These are phyloP conservation scores for Rhizoclosmatium sp. DNA, from an alignment of 192 early-diverging fungal genomes.

Conservation along the genomic window DNA sequence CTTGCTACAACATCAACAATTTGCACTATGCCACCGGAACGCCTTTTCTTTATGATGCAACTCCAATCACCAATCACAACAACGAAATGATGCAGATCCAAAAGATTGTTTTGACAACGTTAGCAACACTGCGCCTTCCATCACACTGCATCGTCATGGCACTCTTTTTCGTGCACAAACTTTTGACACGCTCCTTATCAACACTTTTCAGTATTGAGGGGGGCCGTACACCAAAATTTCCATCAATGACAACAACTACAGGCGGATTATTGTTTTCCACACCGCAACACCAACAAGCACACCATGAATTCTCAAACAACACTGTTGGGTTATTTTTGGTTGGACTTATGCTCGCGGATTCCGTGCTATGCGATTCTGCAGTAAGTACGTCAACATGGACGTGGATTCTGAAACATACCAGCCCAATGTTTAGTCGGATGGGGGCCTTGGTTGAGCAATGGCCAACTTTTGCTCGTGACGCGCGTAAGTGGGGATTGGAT, in stretches of 20 bases:
- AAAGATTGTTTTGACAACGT: conserved; percentile 21
- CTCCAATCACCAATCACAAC: neutral
- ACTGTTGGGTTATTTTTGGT: conserved; percentile 3
- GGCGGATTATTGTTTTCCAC: neutral
- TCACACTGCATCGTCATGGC: conserved; percentile 23
- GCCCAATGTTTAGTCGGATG: neutral
- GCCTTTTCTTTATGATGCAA: neutral
- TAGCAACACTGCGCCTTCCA: conserved; percentile 13
- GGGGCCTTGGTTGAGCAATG: neutral
- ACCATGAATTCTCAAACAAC: neutral
- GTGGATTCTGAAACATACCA: conserved; percentile 8
- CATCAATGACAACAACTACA: neutral
- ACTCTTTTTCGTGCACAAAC: conserved; percentile 19
- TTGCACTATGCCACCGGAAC: neutral
- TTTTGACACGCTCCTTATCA: neutral
- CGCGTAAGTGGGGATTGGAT: conserved; percentile 12
- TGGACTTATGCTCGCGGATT: conserved; percentile 22
- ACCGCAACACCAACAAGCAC: neutral
- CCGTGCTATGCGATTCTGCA: conserved; percentile 20
- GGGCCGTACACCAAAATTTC: neutral
- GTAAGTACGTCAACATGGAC: conserved; percentile 8
- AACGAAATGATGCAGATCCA: conserved; percentile 18
- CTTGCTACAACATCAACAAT: no score
- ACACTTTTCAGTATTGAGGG: no score
- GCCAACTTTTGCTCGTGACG: neutral